Evolutionary conservation across 805 yeast species (phyloP).

Genomic region (baker's yeast (Saccharomyces cerevisiae)): DNA sequence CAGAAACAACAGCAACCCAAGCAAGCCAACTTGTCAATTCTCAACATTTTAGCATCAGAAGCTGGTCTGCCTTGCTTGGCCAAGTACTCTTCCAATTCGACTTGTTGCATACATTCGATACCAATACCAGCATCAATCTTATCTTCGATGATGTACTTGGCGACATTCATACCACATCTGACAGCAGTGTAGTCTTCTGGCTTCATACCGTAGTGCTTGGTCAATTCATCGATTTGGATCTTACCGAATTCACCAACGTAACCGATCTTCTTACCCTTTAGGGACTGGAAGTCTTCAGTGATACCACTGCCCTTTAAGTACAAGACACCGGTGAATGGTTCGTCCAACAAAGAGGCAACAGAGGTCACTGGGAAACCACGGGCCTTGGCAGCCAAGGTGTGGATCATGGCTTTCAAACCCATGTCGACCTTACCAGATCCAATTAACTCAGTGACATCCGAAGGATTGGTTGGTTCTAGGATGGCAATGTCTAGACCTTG

Average conservation of each 20-base stretch:
- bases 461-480: constrained; percentile 49
- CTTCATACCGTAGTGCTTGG: constrained; percentile 47
- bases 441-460: constrained; percentile 49
- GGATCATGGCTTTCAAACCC: constrained; percentile 56
- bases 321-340: constrained; percentile 50
- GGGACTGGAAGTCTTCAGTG: constrained; percentile 42
- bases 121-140: constrained; percentile 52
- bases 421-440: constrained; percentile 51
- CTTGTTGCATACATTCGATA: constrained; percentile 52
- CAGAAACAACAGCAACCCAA: constrained; percentile 55
- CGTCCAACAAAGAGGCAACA: constrained; percentile 46
- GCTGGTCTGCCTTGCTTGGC: constrained; percentile 36
- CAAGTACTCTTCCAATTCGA: constrained; percentile 45
- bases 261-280: constrained; percentile 47
- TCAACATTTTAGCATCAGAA: constrained; percentile 45
- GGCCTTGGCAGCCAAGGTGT: constrained; percentile 52
- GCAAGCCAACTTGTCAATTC: constrained; percentile 49
- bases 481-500: constrained; percentile 44
- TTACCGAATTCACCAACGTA: constrained; percentile 56
- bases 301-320: constrained; percentile 45
- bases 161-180: constrained; percentile 54
- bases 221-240: constrained; percentile 49
- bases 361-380: constrained; percentile 51
- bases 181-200: constrained; percentile 50
- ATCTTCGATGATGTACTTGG: constrained; percentile 47